Percentiles rank a stretch among this genome's conserved stretches.
phyloP scores from a whole-genome alignment of 2,329 filamentous ascomycete species.

The Sporothrix protearum region DNA sequence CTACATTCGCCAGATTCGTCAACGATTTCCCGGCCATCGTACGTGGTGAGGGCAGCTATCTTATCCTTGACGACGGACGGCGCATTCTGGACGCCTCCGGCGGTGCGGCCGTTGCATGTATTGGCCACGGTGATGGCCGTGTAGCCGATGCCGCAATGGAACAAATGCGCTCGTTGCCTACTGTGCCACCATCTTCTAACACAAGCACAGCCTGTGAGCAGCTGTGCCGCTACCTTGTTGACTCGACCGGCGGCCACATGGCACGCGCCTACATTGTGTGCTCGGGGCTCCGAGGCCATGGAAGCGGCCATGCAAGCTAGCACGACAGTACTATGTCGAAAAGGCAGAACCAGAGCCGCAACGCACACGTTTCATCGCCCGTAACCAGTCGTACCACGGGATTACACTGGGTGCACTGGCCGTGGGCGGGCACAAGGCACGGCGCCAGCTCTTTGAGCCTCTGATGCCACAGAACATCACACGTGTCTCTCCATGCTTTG shows the following conservation, averaged over 20 bases:
- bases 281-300: slow-evolving; percentile 57
- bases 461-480: slow-evolving; percentile 56
- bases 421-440: slow-evolving; percentile 58
- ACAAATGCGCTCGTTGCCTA: slow-evolving; percentile 44
- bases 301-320: slow-evolving; percentile 64
- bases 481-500: slow-evolving; percentile 63
- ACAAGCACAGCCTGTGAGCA: slow-evolving; percentile 41
- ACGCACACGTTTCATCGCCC: slow-evolving; percentile 63
- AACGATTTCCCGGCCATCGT: slow-evolving; percentile 36
- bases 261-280: slow-evolving; percentile 39
- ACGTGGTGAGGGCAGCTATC: slow-evolving; percentile 38
- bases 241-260: slow-evolving; percentile 40
- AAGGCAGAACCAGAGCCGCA: slow-evolving; percentile 51
- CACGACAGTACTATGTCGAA: slow-evolving; percentile 62
- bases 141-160: slow-evolving; percentile 41
- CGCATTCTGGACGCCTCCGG: slow-evolving; percentile 45
- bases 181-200: slow-evolving; percentile 44
- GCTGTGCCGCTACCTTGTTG: slow-evolving; percentile 38
- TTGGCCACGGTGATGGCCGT: slow-evolving; percentile 44
- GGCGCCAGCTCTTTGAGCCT: slow-evolving; percentile 60
- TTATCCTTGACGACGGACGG: slow-evolving; percentile 41
- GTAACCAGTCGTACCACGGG: slow-evolving; percentile 68
- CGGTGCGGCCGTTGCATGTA: slow-evolving; percentile 46
- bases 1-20: slow-evolving; percentile 39
- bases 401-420: slow-evolving; percentile 65